phyloP scores from a whole-genome alignment of 805 yeast genomes.

The Wickerhamiella azymoides region DNA sequence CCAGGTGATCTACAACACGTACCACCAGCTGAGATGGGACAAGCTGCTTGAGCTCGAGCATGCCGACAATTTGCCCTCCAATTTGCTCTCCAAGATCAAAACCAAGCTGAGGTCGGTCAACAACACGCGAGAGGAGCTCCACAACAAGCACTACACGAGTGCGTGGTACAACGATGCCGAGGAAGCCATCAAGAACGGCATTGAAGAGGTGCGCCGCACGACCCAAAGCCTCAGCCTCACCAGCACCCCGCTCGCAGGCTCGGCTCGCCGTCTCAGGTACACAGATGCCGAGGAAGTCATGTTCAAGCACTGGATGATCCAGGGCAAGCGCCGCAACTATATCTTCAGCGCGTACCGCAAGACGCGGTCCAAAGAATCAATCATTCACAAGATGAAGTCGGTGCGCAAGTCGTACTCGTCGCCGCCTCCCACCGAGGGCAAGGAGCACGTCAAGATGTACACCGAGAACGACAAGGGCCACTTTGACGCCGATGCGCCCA shows the following conservation, averaged over 20 bases:
- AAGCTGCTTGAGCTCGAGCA: neutral
- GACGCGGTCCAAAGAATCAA: constrained; percentile 4
- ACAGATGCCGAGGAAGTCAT: constrained; percentile 7
- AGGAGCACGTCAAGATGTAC: constrained; percentile 5
- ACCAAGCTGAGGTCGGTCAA: constrained; percentile 3
- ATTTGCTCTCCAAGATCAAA: constrained; percentile 5
- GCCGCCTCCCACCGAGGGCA: constrained; percentile 3
- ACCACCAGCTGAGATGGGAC: constrained; percentile 1
- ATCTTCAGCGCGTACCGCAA: constrained; percentile 4
- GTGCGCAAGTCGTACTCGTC: constrained; percentile 7
- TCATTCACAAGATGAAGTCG: constrained; percentile 9
- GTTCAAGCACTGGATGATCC: constrained; percentile 10
- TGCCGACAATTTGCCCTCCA: too few species aligned
- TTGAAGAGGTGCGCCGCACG: neutral
- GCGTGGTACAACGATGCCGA: constrained; percentile 8
- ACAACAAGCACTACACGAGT: neutral
- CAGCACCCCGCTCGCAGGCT: neutral
- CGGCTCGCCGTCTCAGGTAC: constrained; percentile 2
- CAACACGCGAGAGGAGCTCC: neutral
- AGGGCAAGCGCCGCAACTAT: constrained; percentile 3
- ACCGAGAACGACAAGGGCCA: constrained; percentile 3
- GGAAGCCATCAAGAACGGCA: neutral
- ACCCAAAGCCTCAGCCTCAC: neutral
- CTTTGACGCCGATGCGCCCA: neutral
- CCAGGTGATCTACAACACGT: neutral